Evolutionary conservation across 208 protist genomes (phyloP).

Genomic region (Leishmania major): DNA sequence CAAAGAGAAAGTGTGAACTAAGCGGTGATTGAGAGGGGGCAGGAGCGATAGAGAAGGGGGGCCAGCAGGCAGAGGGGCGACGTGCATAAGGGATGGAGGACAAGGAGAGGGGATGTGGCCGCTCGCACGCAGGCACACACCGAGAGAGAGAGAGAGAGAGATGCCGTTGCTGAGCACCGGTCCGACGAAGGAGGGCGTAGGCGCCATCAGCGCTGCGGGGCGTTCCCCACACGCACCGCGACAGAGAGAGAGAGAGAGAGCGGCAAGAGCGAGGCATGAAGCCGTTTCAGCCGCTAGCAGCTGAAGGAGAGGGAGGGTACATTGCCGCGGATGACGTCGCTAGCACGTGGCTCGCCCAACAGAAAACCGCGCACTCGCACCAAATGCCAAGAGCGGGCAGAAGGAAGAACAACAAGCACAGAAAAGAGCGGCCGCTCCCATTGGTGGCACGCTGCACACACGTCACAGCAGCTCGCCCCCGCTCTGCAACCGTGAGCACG

Average conservation of each 20-base stretch:
- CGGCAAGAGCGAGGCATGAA: not conserved
- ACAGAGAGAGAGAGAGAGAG: not conserved
- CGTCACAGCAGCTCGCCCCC: constrained; percentile 19
- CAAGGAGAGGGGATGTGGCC: not conserved
- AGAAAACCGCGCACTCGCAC: not conserved
- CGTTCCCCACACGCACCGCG: not conserved
- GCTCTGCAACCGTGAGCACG: constrained; percentile 11
- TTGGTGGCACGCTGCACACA: constrained; percentile 5
- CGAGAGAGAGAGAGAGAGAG: not conserved
- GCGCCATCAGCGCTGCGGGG: not conserved
- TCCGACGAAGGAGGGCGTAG: not conserved
- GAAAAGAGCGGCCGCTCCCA: not conserved
- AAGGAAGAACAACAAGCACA: not conserved
- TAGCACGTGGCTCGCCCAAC: not conserved
- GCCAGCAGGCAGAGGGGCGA: too few relatives aligned
- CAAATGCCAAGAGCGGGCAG: not conserved
- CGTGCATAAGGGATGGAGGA: not conserved
- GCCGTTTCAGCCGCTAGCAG: not conserved
- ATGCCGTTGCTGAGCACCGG: not conserved
- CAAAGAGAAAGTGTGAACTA: constrained; percentile 20
- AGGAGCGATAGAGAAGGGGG: too few relatives aligned
- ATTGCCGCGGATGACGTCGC: not conserved
- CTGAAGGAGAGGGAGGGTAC: not conserved
- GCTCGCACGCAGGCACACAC: not conserved
- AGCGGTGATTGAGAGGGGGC: not conserved